Conservation (phyloP, 768 basidiomycete species). For the Termitomyces bulborhizus region DNA sequence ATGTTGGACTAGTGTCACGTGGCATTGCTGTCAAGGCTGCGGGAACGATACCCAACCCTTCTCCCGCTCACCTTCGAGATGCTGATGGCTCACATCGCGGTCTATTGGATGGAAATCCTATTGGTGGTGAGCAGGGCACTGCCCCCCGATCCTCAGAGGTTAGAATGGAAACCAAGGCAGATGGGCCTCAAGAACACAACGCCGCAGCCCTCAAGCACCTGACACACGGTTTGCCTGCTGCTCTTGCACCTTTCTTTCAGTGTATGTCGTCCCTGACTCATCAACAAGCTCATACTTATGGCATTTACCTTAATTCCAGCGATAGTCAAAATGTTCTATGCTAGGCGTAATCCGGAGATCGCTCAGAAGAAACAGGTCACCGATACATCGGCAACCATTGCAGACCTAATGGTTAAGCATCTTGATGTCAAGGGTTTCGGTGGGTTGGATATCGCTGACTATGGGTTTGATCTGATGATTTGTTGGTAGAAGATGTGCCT, state of each 20-base stretch:
- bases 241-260: constrained; percentile 82
- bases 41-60: constrained; percentile 39
- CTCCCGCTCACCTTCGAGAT: constrained; percentile 35
- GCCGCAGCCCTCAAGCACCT: constrained; percentile 74
- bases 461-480: neutral
- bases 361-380: constrained; percentile 73
- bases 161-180: constrained; percentile 26
- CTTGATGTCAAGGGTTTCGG: constrained; percentile 47
- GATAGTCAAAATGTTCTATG: constrained; percentile 82
- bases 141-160: constrained; percentile 1
- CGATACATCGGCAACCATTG: constrained; percentile 62
- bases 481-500: constrained; percentile 20
- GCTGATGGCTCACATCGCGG: constrained; percentile 23
- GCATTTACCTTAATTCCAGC: constrained; percentile 34
- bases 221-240: constrained; percentile 68
- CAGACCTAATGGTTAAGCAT: constrained; percentile 68
- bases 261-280: constrained; percentile 33
- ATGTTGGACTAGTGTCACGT: constrained; percentile 46
- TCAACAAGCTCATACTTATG: neutral
- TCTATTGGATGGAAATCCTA: constrained; percentile 20
- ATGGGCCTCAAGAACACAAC: constrained; percentile 53
- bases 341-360: constrained; percentile 68
- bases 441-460: constrained; percentile 27
- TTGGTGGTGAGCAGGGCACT: neutral
- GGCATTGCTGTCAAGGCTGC: constrained; percentile 47